Percentiles rank a stretch among this genome's conserved stretches.
phyloP scores from a whole-genome alignment of 768 basidiomycete genomes.

The Boletus subcaerulescens region DNA sequence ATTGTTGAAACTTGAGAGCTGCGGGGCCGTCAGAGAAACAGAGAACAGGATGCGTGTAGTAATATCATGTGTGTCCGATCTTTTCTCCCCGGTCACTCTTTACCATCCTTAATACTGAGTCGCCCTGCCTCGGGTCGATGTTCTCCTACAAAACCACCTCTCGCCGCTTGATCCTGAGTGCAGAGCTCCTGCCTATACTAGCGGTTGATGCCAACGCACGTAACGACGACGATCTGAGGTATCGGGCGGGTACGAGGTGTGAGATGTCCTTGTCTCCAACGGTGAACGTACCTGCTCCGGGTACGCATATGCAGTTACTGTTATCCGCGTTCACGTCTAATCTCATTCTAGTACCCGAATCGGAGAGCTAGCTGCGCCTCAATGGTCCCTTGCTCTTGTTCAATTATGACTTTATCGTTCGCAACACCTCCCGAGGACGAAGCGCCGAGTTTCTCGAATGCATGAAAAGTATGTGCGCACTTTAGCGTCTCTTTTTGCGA shows the following conservation, averaged over 20 bases:
- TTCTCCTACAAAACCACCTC: too few relatives aligned
- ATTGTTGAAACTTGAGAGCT: constrained; percentile 73
- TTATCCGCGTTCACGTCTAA: not conserved
- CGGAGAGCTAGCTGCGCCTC: constrained; percentile 31
- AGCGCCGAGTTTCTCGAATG: too few relatives aligned
- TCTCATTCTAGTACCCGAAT: constrained; percentile 47
- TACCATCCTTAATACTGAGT: not conserved
- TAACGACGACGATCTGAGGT: constrained; percentile 71
- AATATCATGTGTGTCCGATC: too few relatives aligned
- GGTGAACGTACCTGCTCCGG: constrained; percentile 65
- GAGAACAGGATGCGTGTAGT: constrained; percentile 77
- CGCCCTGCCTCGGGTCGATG: constrained; percentile 27
- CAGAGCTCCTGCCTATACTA: constrained; percentile 76
- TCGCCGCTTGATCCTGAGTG: constrained; percentile 58
- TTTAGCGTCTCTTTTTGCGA: not conserved
- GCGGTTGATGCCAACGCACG: constrained; percentile 82
- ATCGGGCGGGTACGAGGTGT: constrained; percentile 65
- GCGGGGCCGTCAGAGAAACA: constrained; percentile 69
- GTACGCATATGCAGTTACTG: constrained; percentile 41
- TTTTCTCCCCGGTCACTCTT: constrained; percentile 24
- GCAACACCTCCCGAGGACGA: constrained; percentile 81
- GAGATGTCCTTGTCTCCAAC: constrained; percentile 54
- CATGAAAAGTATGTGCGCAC: constrained; percentile 77
- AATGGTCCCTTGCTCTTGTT: constrained; percentile 85
- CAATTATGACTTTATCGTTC: constrained; percentile 95